Percentiles rank a stretch among this genome's conserved stretches.
Evolutionary conservation across 2,329 filamentous ascomycete genomes (phyloP).

Genomic region (Aspergillus alliaceus): DNA sequence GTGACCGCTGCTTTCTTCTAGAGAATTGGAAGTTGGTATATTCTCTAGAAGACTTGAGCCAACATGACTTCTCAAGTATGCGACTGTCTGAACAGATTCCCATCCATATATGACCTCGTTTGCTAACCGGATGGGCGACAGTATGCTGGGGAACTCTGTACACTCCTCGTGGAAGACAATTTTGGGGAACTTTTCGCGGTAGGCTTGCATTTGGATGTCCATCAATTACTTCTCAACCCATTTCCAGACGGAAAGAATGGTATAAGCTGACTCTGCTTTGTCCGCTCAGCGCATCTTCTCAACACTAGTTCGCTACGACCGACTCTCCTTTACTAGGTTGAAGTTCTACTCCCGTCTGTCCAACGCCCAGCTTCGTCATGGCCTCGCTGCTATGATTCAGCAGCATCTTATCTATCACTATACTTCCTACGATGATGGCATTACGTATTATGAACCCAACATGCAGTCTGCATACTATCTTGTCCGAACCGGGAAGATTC

Average conservation of each 20-base stretch:
- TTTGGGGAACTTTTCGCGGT: slow-evolving; percentile 92
- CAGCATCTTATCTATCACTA: slow-evolving; percentile 81
- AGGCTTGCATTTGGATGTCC: slow-evolving; percentile 42
- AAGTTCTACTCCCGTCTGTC: slow-evolving; percentile 70
- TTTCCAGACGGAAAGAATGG: not conserved
- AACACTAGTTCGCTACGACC: slow-evolving; percentile 74
- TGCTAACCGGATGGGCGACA: slow-evolving; percentile 39
- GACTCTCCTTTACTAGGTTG: slow-evolving; percentile 70
- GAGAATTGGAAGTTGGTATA: slow-evolving; percentile 65
- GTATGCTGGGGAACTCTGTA: slow-evolving; percentile 82
- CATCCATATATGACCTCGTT: slow-evolving; percentile 24
- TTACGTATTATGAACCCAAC: slow-evolving; percentile 82
- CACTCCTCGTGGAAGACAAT: slow-evolving; percentile 81
- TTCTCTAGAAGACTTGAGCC: slow-evolving; percentile 67
- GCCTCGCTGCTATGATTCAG: slow-evolving; percentile 80
- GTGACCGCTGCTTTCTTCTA: slow-evolving; percentile 73
- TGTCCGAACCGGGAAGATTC: slow-evolving; percentile 76
- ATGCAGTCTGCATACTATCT: slow-evolving; percentile 77
- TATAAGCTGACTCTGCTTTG: slow-evolving; percentile 5
- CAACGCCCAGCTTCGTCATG: slow-evolving; percentile 74
- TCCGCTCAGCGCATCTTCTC: slow-evolving; percentile 77
- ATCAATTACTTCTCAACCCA: not conserved
- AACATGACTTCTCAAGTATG: slow-evolving; percentile 58
- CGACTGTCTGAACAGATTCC: not conserved
- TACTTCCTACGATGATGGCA: slow-evolving; percentile 60